Percentiles rank a stretch among this genome's conserved stretches.
Evolutionary conservation across 768 basidiomycete species (phyloP).

Genomic region (Kwoniella mangroviensis): DNA sequence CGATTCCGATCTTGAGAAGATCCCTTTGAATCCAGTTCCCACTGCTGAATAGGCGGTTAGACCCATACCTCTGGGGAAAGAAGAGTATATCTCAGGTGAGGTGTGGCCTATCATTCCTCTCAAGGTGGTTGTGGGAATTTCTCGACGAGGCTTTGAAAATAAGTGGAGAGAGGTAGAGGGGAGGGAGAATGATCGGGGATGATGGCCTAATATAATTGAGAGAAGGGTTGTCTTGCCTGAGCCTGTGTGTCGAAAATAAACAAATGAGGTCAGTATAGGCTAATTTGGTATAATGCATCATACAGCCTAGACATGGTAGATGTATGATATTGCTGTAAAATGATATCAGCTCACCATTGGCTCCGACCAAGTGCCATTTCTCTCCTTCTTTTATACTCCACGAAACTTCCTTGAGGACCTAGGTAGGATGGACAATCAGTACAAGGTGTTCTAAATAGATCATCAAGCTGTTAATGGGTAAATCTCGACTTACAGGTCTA

Average conservation of each 20-base stretch:
- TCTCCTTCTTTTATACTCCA: slow-evolving; percentile 85
- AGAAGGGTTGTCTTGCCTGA: slow-evolving; percentile 95
- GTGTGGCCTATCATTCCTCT: slow-evolving; percentile 76
- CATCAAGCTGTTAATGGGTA: too few species aligned
- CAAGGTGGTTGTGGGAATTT: slow-evolving; percentile 68
- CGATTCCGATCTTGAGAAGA: slow-evolving; percentile 66
- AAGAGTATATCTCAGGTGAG: slow-evolving; percentile 86
- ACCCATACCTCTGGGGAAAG: slow-evolving; percentile 74
- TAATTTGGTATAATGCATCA: neutral
- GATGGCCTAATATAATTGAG: slow-evolving; percentile 87
- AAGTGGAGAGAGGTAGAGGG: slow-evolving; percentile 64
- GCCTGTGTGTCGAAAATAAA: slow-evolving; percentile 61
- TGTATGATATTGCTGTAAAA: neutral
- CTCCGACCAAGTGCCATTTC: slow-evolving; percentile 86
- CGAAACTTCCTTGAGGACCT: slow-evolving; percentile 76
- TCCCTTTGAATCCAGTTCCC: slow-evolving; percentile 87
- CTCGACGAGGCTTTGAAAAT: slow-evolving; percentile 68
- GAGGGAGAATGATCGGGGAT: slow-evolving; percentile 88
- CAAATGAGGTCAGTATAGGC: neutral
- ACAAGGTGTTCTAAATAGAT: too few species aligned
- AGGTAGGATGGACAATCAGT: too few species aligned
- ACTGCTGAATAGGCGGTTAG: slow-evolving; percentile 79
- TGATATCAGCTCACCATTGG: slow-evolving; percentile 68
- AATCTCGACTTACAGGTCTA: slow-evolving; percentile 39
- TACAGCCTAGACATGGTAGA: too few species aligned